A percentile compares a stretch with the other conserved stretches of the same genome.
Conservation (phyloP, 305 asterid species). For the Fraxinus ornus region DNA sequence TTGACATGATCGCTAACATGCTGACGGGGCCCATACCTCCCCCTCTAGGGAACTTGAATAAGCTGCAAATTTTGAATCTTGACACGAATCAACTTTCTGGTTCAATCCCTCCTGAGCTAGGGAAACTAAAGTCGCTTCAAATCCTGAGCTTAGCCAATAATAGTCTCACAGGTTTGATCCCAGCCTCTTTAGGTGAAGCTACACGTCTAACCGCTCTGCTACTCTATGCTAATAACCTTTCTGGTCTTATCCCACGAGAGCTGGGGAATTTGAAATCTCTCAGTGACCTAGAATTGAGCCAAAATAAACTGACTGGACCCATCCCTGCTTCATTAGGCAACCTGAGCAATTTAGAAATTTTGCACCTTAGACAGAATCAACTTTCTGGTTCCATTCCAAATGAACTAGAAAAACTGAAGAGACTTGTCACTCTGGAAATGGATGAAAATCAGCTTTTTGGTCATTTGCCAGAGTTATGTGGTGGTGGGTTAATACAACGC, state of each 20-base stretch:
- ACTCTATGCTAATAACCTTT: neutral
- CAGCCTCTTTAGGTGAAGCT: neutral
- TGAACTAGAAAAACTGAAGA: neutral
- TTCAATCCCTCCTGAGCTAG: conserved; percentile 24
- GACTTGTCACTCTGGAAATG: neutral
- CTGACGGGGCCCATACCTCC: neutral
- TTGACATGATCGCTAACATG: neutral
- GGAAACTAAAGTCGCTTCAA: conserved; percentile 18
- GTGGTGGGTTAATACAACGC: neutral
- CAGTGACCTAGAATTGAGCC: neutral
- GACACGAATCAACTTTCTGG: neutral
- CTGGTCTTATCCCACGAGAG: neutral
- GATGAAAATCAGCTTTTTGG: conserved; percentile 18
- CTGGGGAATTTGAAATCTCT: neutral
- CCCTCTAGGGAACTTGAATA: neutral
- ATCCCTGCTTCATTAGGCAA: neutral
- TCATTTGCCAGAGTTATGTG: neutral
- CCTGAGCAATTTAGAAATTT: neutral
- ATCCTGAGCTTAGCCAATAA: neutral
- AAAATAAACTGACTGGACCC: neutral
- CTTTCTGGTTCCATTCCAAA: conserved; percentile 1
- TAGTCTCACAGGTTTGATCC: conserved; percentile 5
- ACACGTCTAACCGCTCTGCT: neutral
- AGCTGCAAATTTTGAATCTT: neutral
- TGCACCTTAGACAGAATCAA: neutral